Percentiles rank a stretch among this genome's conserved stretches.
These are phyloP conservation scores for Colletotrichum paranaense DNA, from an alignment of 2,329 filamentous ascomycete genomes.

Conservation along the genomic window DNA sequence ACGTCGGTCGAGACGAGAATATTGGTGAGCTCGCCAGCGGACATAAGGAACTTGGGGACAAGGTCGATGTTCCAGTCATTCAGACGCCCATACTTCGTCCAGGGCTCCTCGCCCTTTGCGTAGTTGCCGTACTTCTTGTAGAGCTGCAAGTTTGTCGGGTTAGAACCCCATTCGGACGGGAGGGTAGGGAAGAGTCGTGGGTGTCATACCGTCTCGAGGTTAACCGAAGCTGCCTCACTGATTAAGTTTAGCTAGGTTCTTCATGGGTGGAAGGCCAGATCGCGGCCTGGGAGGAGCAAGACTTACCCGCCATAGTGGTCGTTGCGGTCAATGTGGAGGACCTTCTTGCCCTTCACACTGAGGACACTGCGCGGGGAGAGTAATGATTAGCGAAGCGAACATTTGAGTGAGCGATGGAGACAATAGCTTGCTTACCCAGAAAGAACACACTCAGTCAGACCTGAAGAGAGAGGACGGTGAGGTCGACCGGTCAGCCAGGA, in stretches of 20 bases:
- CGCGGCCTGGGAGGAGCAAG: constrained; percentile 27
- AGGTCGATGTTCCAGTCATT: constrained; percentile 99
- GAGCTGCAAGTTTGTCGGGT: constrained; percentile 65
- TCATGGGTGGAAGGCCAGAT: background rate
- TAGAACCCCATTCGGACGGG: constrained; percentile 25
- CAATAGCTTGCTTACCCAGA: constrained; percentile 76
- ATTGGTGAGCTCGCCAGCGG: constrained; percentile 97
- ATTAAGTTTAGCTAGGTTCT: constrained; percentile 27
- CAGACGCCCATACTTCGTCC: constrained; percentile 95
- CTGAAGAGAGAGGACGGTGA: constrained; percentile 57
- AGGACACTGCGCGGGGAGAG: constrained; percentile 72
- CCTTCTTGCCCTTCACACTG: constrained; percentile 99
- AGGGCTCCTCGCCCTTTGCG: constrained; percentile 83
- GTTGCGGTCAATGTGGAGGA: constrained; percentile 98
- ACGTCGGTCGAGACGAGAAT: constrained; percentile 97
- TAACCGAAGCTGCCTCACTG: constrained; percentile 95
- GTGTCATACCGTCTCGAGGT: constrained; percentile 83
- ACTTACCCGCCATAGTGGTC: constrained; percentile 97
- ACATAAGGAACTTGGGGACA: constrained; percentile 98
- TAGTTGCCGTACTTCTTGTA: constrained; percentile 97
- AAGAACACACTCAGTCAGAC: constrained; percentile 98
- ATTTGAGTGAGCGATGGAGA: background rate
- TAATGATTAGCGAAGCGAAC: constrained; percentile 9
- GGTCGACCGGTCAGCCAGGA: constrained; percentile 39
- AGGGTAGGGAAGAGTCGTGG: constrained; percentile 42